Base-by-base conservation (phyloP, 2,329 filamentous ascomycete species). In the Colletotrichum godetiae region DNA sequence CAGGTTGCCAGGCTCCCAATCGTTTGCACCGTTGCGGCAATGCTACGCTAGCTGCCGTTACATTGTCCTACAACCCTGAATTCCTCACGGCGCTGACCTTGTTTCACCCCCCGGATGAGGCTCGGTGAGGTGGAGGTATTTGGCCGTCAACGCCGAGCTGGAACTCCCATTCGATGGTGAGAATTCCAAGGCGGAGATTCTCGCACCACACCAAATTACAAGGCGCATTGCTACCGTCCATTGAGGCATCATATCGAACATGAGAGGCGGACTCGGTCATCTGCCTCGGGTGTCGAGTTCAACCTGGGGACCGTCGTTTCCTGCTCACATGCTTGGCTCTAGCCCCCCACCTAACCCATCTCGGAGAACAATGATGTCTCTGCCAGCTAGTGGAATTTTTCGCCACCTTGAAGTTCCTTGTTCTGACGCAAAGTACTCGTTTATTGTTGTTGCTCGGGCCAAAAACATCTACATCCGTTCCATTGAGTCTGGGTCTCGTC, bases 131-230 rank as follows among this genome's bases (percentile, higher is more conserved):
- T 46, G 31, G 52, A 57, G n/a, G 24, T 55, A 27, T 46, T 46
- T 49, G 42, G 24, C 62, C 68, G 33, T n/a, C 42, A 55, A 29
- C 24, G n/a, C 55, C 11, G 55, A 31, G 24, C 5, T 46, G 15
- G 27, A 15, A 46, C 19, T 42, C 59, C 58, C 24, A 61, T 60
- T 67, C 33, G 63, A 67, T 60, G 19, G 8, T 4, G 37, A 11
- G 22, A 22, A 33, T 13, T 19, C 49, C 22, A 37, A 13, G 22
- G n/a, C 52, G 22, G 60, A 11, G 10, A 13, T 37, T 33, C 15
- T 67, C 7, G 10, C 24, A 67, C 56, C 56, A 67, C 46, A 71
- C 56, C 68, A 57, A 4, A 52, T 59, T 49, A 19, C 7, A 33
- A 24, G 24, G 42, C 27, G 63, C 27, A 52, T 42, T 13, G 1